Conservation (phyloP, 2,329 filamentous ascomycete species). For the Calonectria montana region DNA sequence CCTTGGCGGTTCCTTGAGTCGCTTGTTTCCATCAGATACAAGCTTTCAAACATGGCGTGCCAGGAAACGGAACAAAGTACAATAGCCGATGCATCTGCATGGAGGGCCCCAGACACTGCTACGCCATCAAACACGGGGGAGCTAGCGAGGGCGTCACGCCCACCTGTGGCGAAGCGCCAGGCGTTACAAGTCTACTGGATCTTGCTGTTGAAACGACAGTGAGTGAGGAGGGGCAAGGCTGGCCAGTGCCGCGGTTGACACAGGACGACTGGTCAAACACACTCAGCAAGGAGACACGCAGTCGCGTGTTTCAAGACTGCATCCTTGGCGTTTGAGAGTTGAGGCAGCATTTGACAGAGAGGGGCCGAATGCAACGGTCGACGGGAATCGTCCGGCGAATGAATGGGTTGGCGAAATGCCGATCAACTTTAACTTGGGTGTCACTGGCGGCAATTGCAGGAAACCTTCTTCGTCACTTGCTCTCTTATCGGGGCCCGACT, state of each 20-base stretch:
- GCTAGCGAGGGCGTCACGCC: not conserved
- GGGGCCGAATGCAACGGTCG: conserved; percentile 24
- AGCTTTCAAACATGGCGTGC: not conserved
- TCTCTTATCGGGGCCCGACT: not conserved
- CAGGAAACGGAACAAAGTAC: conserved; percentile 5
- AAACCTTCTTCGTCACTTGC: not conserved
- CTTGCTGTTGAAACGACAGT: not conserved
- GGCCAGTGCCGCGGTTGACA: conserved; percentile 19
- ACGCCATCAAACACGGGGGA: conserved; percentile 5
- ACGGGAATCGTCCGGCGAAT: conserved; percentile 15
- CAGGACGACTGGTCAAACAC: conserved; percentile 31
- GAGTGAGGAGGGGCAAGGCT: conserved; percentile 13
- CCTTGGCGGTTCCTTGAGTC: not conserved
- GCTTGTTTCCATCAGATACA: conserved; percentile 13
- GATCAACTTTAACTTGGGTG: conserved; percentile 11
- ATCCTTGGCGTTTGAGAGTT: conserved; percentile 34
- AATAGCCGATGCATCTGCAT: conserved; percentile 3
- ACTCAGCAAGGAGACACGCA: conserved; percentile 27
- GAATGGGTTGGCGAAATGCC: not conserved
- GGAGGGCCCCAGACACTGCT: not conserved
- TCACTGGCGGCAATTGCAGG: conserved; percentile 6
- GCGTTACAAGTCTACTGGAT: not conserved
- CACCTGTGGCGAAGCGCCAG: conserved; percentile 1
- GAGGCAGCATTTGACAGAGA: conserved; percentile 30
- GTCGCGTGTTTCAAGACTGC: conserved; percentile 35